Percentiles rank a stretch among this genome's conserved stretches.
These are phyloP conservation scores for Lolium rigidum DNA, from an alignment of 176 grass and related monocot genomes.

Conservation along the genomic window DNA sequence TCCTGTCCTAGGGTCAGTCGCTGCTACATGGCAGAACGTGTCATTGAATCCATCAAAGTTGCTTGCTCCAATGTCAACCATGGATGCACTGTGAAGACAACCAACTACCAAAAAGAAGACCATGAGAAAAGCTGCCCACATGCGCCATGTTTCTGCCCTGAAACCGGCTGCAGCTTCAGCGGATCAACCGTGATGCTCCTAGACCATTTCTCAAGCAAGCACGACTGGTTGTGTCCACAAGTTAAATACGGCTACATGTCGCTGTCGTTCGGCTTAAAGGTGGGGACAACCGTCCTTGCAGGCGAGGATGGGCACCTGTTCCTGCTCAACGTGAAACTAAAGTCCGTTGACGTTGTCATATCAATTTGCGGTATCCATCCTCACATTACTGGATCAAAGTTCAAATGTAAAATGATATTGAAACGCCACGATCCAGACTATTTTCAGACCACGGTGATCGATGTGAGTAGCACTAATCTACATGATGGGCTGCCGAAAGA, in stretches of 20 bases:
- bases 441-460: neutral
- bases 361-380: neutral
- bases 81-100: neutral
- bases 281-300: neutral
- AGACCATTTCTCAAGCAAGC: neutral
- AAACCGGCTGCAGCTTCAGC: neutral
- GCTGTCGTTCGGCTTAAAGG: neutral
- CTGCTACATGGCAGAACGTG: neutral
- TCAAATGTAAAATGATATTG: neutral
- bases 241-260: neutral
- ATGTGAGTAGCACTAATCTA: neutral
- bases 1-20: too few species aligned
- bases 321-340: neutral
- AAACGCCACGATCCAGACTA: neutral
- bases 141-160: conserved; percentile 20
- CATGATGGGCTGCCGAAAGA: neutral
- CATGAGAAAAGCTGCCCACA: neutral
- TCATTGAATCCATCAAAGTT: conserved; percentile 4
- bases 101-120: neutral
- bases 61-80: neutral
- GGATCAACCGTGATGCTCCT: neutral
- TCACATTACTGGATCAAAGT: neutral
- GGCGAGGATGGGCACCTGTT: neutral
- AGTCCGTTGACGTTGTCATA: neutral
- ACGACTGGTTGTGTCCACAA: neutral